phyloP scores from a whole-genome alignment of 1,139 yeast genomes.

The Candida tetrigidarum region DNA sequence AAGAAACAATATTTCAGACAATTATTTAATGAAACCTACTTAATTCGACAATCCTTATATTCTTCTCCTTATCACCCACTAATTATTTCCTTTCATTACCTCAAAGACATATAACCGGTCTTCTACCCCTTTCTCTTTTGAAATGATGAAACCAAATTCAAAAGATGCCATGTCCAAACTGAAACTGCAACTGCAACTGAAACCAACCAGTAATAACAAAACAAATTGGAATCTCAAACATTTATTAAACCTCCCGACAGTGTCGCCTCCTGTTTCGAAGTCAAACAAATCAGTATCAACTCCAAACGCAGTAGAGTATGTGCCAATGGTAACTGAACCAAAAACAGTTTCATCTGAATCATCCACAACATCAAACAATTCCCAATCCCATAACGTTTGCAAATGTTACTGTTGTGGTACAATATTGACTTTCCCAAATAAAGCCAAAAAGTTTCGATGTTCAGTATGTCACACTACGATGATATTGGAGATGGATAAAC shows the following conservation, averaged over 20 bases:
- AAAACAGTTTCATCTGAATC: slow-evolving; percentile 6
- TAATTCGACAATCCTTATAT: neutral
- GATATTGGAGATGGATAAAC: slow-evolving; percentile 22
- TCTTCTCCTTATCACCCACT: too few species aligned
- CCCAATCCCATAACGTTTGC: slow-evolving; percentile 20
- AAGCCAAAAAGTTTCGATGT: slow-evolving; percentile 56
- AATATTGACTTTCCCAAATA: slow-evolving; percentile 50
- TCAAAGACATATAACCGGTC: neutral
- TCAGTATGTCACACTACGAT: slow-evolving; percentile 58
- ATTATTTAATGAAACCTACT: neutral
- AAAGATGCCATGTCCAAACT: neutral
- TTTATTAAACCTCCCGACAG: slow-evolving; percentile 11
- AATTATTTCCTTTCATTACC: too few species aligned
- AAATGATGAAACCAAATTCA: slow-evolving; percentile 2
- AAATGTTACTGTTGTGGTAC: slow-evolving; percentile 66
- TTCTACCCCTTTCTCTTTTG: slow-evolving; percentile 13
- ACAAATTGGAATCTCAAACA: slow-evolving; percentile 11
- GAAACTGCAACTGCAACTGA: too few species aligned
- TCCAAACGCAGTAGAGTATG: slow-evolving; percentile 8
- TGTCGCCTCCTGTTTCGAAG: slow-evolving; percentile 4
- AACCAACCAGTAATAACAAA: neutral
- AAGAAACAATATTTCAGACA: neutral
- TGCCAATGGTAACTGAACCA: neutral
- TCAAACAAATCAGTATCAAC: slow-evolving; percentile 5
- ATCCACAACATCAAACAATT: slow-evolving; percentile 6